Base-by-base conservation (phyloP, 495 filamentous ascomycete genomes). In the Cryomyces minteri region DNA sequence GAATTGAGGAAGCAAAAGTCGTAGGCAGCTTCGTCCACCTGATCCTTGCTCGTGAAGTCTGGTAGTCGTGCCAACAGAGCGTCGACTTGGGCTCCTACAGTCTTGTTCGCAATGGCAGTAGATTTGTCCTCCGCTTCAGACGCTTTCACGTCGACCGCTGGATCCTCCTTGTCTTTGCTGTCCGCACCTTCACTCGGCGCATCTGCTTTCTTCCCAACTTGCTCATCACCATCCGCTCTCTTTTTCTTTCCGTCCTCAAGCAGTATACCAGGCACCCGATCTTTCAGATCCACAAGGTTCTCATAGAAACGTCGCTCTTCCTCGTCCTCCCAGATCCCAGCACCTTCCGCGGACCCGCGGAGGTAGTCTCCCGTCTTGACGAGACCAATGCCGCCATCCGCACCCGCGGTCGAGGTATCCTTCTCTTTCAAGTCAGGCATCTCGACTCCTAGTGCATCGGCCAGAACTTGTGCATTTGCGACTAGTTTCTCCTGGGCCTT, bases 311-410 rank as follows among this genome's bases (percentile, higher is more conserved):
- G 81, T 45, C 92, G 73, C 59, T 99, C 88, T 39, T 99, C 90
- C 55, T 96, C 90, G 52, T 99, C 90, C 65, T 96, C 92, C 90
- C 90, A 99, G 53, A 96, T 95, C 1, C 90, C 90, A n/a, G 86
- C 73, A 6, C 88, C 88, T 48, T 95, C 90, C 5, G 79, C 79
- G 54, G 90, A 82, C 18, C 84, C 84, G 32, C 85, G 82, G 6
- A 95, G 69, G 54, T 93, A 95, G 50, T 99, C 92, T 1, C 85
- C 84, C 31, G 87, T 81, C 60, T 93, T 92, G 49, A 96, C 80
- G 42, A 99, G 76, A 14, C 90, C 93, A 53, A 96, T 96, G 1
- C 79, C 74, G 28, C 84, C 77, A 54, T 79, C 79, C 0, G 73
- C 69, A 18, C 67, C 59, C 33, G 71, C 64, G 46, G 76, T 71